phyloP scores from a whole-genome alignment of 495 filamentous ascomycete genomes.

The Hypoxylon perforatum region DNA sequence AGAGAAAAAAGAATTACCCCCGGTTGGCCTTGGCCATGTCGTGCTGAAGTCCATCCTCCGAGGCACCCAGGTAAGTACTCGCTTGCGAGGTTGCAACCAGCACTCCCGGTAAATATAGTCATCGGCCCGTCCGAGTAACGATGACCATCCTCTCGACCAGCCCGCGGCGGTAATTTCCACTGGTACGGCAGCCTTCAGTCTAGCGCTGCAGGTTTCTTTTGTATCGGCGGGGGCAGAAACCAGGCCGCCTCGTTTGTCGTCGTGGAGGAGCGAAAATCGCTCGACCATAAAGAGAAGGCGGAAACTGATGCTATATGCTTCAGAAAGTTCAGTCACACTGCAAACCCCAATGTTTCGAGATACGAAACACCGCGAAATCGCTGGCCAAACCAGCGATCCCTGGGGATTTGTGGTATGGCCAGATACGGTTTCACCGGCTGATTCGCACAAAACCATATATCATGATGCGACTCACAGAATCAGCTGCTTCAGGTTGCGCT shows the following conservation, averaged over 20 bases:
- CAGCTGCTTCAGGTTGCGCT: constrained; percentile 93
- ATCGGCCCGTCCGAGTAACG: constrained; percentile 18
- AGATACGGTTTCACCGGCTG: constrained; percentile 37
- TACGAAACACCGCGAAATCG: constrained; percentile 33
- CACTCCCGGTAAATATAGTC: constrained; percentile 17
- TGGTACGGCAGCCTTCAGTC: constrained; percentile 16
- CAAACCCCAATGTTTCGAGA: constrained; percentile 22
- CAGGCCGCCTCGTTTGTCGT: constrained; percentile 24
- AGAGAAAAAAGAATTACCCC: constrained; percentile 30
- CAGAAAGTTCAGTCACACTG: constrained; percentile 49
- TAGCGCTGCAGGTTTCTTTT: constrained; percentile 17
- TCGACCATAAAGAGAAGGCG: constrained; percentile 28
- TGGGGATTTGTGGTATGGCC: constrained; percentile 37
- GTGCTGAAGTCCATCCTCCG: constrained; percentile 14
- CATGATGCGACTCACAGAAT: constrained; percentile 76
- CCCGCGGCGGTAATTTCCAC: constrained; percentile 16
- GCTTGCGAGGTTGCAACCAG: constrained; percentile 20
- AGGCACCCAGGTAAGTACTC: constrained; percentile 13
- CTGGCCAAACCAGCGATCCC: constrained; percentile 35
- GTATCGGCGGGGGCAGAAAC: constrained; percentile 6
- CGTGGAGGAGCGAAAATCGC: constrained; percentile 28
- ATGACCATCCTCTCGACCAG: constrained; percentile 21
- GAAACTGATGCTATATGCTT: constrained; percentile 50
- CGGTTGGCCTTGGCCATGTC: constrained; percentile 9
- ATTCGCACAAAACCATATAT: constrained; percentile 27